Conservation (phyloP, 352 stramenopile genomes). For the Globisporangium echinulatum region DNA sequence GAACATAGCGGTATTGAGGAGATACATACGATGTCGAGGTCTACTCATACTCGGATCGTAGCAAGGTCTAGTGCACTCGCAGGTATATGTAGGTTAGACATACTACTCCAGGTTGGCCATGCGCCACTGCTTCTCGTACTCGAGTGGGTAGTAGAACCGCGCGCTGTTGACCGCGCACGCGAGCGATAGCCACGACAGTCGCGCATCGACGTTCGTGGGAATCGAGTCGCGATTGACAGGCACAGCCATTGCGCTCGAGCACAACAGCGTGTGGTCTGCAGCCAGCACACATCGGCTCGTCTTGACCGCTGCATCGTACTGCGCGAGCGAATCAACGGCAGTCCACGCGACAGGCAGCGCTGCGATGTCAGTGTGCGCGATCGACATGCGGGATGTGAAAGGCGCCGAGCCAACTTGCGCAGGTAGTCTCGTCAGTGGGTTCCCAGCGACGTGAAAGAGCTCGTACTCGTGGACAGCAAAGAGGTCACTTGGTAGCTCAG, state of each 20-base stretch:
- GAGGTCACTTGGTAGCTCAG: neutral
- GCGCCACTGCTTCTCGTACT: neutral
- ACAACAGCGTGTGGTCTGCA: neutral
- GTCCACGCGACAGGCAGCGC: neutral
- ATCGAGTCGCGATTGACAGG: neutral
- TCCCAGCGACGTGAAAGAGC: conserved; percentile 7
- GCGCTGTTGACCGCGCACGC: neutral
- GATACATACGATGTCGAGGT: no score
- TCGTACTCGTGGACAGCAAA: conserved; percentile 1
- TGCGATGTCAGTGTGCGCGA: neutral
- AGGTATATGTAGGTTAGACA: no score
- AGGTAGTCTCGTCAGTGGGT: conserved; percentile 7
- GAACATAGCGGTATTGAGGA: no score
- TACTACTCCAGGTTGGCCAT: neutral
- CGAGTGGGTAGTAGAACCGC: neutral
- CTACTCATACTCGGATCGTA: neutral
- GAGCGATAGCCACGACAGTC: neutral
- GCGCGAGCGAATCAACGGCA: neutral
- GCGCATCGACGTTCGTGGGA: neutral
- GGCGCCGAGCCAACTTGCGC: neutral
- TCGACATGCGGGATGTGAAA: neutral
- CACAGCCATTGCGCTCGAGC: neutral
- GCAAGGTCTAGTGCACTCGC: no score
- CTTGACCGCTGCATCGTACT: neutral
- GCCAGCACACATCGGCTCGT: neutral